A percentile compares a stretch with the other conserved stretches of the same genome.
Conservation (phyloP, 257 asterid species). For the Solanum medicagineum region DNA sequence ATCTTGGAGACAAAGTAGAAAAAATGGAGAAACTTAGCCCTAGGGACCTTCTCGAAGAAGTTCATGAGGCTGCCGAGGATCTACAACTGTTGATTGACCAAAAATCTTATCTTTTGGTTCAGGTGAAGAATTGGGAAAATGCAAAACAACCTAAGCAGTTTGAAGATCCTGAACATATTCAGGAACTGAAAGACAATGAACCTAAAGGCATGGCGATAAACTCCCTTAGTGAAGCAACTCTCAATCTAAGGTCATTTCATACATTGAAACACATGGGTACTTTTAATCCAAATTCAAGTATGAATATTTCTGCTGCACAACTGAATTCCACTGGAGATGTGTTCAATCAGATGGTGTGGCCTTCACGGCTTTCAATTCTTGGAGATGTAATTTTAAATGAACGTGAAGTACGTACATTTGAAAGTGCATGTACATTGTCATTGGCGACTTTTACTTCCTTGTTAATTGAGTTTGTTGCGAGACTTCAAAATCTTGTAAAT, state of each 20-base stretch:
- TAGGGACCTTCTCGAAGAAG: slow-evolving; percentile 46
- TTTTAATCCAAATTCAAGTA: slow-evolving; percentile 14
- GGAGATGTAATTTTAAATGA: slow-evolving; percentile 59
- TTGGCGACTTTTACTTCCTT: slow-evolving; percentile 67
- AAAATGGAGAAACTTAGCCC: slow-evolving; percentile 79
- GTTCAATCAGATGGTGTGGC: slow-evolving; percentile 71
- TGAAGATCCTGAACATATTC: slow-evolving; percentile 42
- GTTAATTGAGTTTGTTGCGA: slow-evolving; percentile 84
- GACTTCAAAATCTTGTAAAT: slow-evolving; percentile 76
- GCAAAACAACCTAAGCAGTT: slow-evolving; percentile 35
- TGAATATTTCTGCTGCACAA: slow-evolving; percentile 31
- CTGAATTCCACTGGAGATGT: slow-evolving; percentile 52
- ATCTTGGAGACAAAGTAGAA: slow-evolving; percentile 75
- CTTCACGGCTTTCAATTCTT: slow-evolving; percentile 72
- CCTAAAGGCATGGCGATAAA: slow-evolving; percentile 20
- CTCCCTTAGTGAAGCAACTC: slow-evolving; percentile 37
- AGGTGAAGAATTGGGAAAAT: slow-evolving; percentile 67
- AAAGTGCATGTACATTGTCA: slow-evolving; percentile 83
- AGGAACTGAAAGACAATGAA: slow-evolving; percentile 61
- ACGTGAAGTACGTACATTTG: slow-evolving; percentile 70
- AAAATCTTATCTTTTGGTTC: slow-evolving; percentile 73
- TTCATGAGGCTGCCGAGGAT: slow-evolving; percentile 85
- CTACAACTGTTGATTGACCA: slow-evolving; percentile 72
- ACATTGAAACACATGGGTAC: slow-evolving; percentile 20
- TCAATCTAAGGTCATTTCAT: slow-evolving; percentile 31